A percentile compares a stretch with the other conserved stretches of the same genome.
phyloP scores from a whole-genome alignment of 2,329 filamentous ascomycete species.

The Venturia carpophila region DNA sequence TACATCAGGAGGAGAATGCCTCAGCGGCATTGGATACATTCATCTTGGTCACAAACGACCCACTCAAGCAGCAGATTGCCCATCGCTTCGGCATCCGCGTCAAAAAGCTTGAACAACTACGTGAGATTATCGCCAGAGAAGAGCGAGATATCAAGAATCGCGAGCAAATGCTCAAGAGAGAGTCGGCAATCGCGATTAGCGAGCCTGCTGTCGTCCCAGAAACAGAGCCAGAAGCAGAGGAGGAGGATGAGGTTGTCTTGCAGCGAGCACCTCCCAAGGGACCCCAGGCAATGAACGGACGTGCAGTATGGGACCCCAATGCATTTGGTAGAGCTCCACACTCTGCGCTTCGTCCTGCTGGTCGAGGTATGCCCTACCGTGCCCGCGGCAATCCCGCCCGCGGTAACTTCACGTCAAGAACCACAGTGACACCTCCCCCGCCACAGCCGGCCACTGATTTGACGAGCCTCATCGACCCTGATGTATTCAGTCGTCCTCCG shows the following conservation, averaged over 20 bases:
- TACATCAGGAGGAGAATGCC: constrained; percentile 42
- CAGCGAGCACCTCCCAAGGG: constrained; percentile 32
- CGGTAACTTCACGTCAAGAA: constrained; percentile 22
- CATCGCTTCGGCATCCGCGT: constrained; percentile 43
- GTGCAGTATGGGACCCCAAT: constrained; percentile 41
- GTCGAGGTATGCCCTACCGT: constrained; percentile 24
- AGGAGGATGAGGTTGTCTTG: constrained; percentile 34
- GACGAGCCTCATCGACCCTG: constrained; percentile 33
- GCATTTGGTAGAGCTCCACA: constrained; percentile 37
- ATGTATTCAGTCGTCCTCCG: constrained; percentile 33
- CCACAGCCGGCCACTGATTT: constrained; percentile 24
- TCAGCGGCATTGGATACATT: constrained; percentile 42
- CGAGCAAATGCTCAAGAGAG: constrained; percentile 31
- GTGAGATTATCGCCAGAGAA: constrained; percentile 42
- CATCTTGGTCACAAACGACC: constrained; percentile 45
- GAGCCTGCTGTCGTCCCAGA: background rate
- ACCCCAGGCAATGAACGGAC: constrained; percentile 24
- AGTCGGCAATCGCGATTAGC: constrained; percentile 24
- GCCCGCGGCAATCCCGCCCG: constrained; percentile 26
- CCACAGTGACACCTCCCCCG: background rate
- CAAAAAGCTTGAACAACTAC: constrained; percentile 43
- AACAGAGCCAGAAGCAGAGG: constrained; percentile 20
- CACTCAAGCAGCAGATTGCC: constrained; percentile 38
- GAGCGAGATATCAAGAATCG: constrained; percentile 41
- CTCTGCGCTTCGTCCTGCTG: constrained; percentile 23